phyloP scores from a whole-genome alignment of 352 stramenopile genomes.

The Phytophthora fragariaefolia region DNA sequence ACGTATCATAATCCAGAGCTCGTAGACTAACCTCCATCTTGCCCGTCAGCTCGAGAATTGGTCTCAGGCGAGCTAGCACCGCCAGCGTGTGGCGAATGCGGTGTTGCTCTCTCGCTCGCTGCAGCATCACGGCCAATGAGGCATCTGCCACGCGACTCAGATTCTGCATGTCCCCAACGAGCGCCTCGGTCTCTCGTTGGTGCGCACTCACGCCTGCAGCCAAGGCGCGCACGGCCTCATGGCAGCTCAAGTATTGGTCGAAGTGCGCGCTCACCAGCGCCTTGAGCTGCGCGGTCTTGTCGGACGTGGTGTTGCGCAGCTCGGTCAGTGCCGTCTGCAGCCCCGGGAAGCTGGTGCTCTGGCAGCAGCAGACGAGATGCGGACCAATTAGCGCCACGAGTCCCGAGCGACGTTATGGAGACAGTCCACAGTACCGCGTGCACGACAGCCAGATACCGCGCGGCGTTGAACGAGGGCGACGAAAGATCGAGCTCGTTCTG shows the following conservation, averaged over 20 bases:
- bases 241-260: slow-evolving; percentile 85
- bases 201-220: slow-evolving; percentile 69
- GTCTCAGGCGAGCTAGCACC: slow-evolving; percentile 70
- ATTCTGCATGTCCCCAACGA: slow-evolving; percentile 60
- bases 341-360: slow-evolving; percentile 69
- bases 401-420: neutral
- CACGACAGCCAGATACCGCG: slow-evolving; percentile 64
- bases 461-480: slow-evolving; percentile 62
- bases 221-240: slow-evolving; percentile 75
- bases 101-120: slow-evolving; percentile 76
- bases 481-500: slow-evolving; percentile 60
- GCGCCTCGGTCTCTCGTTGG: slow-evolving; percentile 59
- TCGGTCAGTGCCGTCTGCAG: slow-evolving; percentile 71
- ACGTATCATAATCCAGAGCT: slow-evolving; percentile 70
- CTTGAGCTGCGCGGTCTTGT: slow-evolving; percentile 89
- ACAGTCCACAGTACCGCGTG: slow-evolving; percentile 54
- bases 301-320: slow-evolving; percentile 74
- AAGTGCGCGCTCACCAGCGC: slow-evolving; percentile 82
- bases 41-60: slow-evolving; percentile 75
- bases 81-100: slow-evolving; percentile 77
- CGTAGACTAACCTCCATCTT: slow-evolving; percentile 80
- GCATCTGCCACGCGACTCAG: slow-evolving; percentile 68
- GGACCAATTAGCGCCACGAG: neutral
- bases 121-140: slow-evolving; percentile 79
- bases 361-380: neutral